Evolutionary conservation across 176 grass and related monocot species (phyloP).

Genomic region (Eleusine coracana): DNA sequence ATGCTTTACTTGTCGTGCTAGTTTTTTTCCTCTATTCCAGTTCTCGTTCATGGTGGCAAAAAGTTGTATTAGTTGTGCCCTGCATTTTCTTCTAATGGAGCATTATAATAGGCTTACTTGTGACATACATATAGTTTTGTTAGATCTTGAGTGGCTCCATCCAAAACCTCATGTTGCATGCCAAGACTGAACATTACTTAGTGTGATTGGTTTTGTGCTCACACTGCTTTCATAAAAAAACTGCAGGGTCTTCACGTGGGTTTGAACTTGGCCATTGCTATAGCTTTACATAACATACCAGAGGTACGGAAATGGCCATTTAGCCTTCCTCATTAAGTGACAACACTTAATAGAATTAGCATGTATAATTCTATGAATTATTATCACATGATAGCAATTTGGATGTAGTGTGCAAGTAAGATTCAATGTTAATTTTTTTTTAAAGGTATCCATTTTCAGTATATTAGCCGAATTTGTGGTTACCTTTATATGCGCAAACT

Average conservation of each 20-base stretch:
- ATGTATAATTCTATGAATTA: slow-evolving; percentile 18
- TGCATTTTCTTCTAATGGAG: slow-evolving; percentile 21
- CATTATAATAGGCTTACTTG: not conserved
- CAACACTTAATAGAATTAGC: not conserved
- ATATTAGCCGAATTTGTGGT: not conserved
- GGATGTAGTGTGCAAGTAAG: not conserved
- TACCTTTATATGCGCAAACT: slow-evolving; percentile 13
- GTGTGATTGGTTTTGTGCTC: slow-evolving; percentile 32
- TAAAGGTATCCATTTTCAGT: not conserved
- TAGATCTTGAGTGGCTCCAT: not conserved
- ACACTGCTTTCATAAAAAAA: slow-evolving; percentile 35
- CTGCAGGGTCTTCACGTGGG: slow-evolving; percentile 90
- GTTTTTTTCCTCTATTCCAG: not conserved
- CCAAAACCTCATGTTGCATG: not conserved
- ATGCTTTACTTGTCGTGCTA: not conserved
- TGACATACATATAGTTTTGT: not conserved
- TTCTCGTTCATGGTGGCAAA: not conserved
- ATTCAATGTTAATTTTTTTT: not conserved
- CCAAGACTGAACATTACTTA: not conserved
- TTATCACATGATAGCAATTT: not conserved
- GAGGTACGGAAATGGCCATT: slow-evolving; percentile 57
- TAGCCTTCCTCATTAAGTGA: slow-evolving; percentile 15
- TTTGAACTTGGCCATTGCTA: slow-evolving; percentile 89
- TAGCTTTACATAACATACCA: slow-evolving; percentile 99
- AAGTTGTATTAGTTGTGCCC: not conserved